These are phyloP conservation scores for Sporothrix curviconia DNA, from an alignment of 2,329 filamentous ascomycete genomes.

Conservation along the genomic window DNA sequence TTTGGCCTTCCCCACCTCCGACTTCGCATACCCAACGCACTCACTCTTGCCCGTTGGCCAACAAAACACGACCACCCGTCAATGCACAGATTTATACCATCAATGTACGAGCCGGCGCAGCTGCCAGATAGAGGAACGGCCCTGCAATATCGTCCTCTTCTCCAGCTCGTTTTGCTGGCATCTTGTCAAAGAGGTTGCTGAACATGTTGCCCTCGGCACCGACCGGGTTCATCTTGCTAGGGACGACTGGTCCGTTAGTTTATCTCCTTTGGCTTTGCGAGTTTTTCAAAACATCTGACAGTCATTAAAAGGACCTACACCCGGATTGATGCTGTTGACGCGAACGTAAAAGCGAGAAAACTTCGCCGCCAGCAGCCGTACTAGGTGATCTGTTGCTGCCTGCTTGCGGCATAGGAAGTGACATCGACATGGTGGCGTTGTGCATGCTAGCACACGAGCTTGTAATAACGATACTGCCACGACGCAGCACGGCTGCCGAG, in stretches of 20 bases:
- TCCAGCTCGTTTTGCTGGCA: conserved; percentile 39
- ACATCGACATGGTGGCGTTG: conserved; percentile 40
- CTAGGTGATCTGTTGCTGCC: conserved; percentile 46
- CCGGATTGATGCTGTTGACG: conserved; percentile 28
- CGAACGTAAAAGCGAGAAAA: conserved; percentile 30
- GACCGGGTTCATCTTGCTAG: conserved; percentile 63
- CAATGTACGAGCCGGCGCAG: conserved; percentile 15
- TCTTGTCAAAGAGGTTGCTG: conserved; percentile 54
- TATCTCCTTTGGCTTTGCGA: neutral
- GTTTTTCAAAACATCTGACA: no score
- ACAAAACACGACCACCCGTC: conserved; percentile 16
- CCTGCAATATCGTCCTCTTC: conserved; percentile 54
- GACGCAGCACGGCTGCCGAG: conserved; percentile 14
- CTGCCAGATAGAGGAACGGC: conserved; percentile 45
- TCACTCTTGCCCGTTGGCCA: conserved; percentile 18
- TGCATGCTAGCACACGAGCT: conserved; percentile 36
- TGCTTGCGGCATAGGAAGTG: conserved; percentile 45
- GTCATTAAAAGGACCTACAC: neutral
- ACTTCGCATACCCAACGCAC: neutral
- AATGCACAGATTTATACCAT: conserved; percentile 17
- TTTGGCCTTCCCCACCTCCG: neutral
- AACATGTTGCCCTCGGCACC: conserved; percentile 40
- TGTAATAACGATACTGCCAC: conserved; percentile 28
- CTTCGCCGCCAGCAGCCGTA: conserved; percentile 42
- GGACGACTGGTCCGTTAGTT: conserved; percentile 33